Percentiles rank a stretch among this genome's conserved stretches.
Conservation (phyloP, 139 green algal species). For the Ettlia oleoabundans region DNA sequence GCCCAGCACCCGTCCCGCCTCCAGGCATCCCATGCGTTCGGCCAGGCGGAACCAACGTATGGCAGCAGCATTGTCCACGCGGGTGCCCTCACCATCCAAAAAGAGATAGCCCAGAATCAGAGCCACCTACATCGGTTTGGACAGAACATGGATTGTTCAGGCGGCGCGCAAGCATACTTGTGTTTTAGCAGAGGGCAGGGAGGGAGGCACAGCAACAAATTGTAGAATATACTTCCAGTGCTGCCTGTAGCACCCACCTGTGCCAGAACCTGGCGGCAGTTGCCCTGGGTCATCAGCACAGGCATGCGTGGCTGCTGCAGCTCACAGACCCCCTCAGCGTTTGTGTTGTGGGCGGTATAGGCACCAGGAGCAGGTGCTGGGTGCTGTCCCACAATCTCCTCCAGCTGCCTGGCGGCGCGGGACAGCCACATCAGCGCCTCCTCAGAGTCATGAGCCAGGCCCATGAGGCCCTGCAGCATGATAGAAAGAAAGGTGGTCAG, state of each 20-base stretch:
- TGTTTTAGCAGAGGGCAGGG: too few relatives aligned
- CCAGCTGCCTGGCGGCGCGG: conserved; percentile 16
- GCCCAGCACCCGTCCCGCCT: conserved; percentile 45
- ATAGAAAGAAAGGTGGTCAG: neutral
- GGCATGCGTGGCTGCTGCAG: neutral
- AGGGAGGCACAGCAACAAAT: too few relatives aligned
- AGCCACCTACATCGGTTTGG: too few relatives aligned
- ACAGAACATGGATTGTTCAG: too few relatives aligned
- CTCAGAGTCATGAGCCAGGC: conserved; percentile 10
- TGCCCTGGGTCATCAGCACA: neutral
- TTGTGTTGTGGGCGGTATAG: too few relatives aligned
- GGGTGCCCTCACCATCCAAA: conserved; percentile 52
- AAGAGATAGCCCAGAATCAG: conserved; percentile 44
- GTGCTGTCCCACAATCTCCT: neutral
- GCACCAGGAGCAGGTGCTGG: neutral
- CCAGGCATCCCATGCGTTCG: conserved; percentile 22
- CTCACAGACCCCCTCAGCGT: too few relatives aligned
- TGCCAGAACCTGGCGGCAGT: neutral
- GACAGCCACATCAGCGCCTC: conserved; percentile 26
- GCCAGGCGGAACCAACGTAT: conserved; percentile 46
- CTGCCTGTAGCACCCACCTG: too few relatives aligned
- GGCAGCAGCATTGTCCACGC: conserved; percentile 19
- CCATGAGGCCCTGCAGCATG: conserved; percentile 22
- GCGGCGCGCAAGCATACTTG: too few relatives aligned
- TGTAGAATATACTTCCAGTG: too few relatives aligned